phyloP scores from a whole-genome alignment of 306 rosid genomes.

The Dalbergia oliveri region DNA sequence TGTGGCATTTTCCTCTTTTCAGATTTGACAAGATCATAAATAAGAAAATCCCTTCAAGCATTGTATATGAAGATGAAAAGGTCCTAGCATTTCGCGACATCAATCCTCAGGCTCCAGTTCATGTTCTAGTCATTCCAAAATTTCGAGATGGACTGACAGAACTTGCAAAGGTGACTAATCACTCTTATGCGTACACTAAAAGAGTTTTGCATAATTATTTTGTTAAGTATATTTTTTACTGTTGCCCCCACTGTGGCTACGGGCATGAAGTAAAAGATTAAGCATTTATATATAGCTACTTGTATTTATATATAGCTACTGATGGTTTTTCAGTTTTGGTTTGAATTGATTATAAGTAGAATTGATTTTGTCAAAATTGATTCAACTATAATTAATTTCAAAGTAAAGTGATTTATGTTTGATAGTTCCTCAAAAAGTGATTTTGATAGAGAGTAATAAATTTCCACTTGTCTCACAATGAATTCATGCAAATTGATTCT shows the following conservation, averaged over 20 bases:
- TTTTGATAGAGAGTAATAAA: too few relatives aligned
- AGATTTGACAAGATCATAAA: conserved; percentile 93
- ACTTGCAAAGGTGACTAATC: conserved; percentile 70
- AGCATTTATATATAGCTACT: neutral
- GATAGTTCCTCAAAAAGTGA: too few relatives aligned
- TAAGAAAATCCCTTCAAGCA: conserved; percentile 88
- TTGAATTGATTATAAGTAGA: too few relatives aligned
- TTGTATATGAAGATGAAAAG: conserved; percentile 79
- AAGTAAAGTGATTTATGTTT: too few relatives aligned
- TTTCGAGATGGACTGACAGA: conserved; percentile 83
- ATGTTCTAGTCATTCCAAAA: conserved; percentile 87
- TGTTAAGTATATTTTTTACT: neutral
- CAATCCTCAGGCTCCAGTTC: conserved; percentile 92
- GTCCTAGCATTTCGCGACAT: conserved; percentile 88
- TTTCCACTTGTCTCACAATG: too few relatives aligned
- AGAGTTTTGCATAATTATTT: neutral
- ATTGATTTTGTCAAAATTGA: too few relatives aligned
- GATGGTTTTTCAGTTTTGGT: neutral
- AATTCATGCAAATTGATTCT: too few relatives aligned
- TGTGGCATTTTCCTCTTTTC: conserved; percentile 30
- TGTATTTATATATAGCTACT: neutral
- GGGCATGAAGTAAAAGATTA: neutral
- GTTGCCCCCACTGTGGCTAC: neutral
- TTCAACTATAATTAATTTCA: too few relatives aligned
- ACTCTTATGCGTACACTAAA: conserved; percentile 16